Conservation (phyloP, 2,329 filamentous ascomycete species). For the Cytospora mali region DNA sequence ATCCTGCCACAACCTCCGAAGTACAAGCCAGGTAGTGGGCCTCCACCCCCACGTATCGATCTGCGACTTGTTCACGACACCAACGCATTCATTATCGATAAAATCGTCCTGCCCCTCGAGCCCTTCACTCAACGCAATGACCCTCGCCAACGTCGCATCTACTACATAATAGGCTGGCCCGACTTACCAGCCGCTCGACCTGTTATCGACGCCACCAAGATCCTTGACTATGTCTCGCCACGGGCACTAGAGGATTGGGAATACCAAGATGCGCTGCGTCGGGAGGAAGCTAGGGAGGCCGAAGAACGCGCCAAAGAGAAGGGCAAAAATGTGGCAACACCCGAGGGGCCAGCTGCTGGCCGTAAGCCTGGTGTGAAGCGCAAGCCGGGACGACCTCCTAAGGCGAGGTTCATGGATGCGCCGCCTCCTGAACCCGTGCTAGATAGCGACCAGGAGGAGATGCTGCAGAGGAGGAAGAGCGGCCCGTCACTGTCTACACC, state of each 20-base stretch:
- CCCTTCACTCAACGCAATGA: slow-evolving; percentile 34
- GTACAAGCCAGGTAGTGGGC: slow-evolving; percentile 52
- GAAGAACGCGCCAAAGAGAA: not conserved
- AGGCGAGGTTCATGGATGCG: slow-evolving; percentile 2
- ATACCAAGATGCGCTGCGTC: slow-evolving; percentile 45
- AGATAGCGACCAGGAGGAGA: slow-evolving; percentile 33
- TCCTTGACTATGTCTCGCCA: slow-evolving; percentile 62
- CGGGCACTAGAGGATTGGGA: slow-evolving; percentile 61
- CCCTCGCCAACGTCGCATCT: slow-evolving; percentile 47
- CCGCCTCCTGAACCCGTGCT: slow-evolving; percentile 19
- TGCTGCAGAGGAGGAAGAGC: slow-evolving; percentile 35
- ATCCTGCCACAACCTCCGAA: slow-evolving; percentile 35
- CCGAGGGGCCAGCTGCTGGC: not conserved
- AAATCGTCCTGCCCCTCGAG: slow-evolving; percentile 48
- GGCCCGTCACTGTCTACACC: slow-evolving; percentile 46
- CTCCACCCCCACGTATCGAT: slow-evolving; percentile 49
- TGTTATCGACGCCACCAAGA: slow-evolving; percentile 48
- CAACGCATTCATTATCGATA: slow-evolving; percentile 59
- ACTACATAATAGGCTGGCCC: slow-evolving; percentile 58
- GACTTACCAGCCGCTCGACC: slow-evolving; percentile 54
- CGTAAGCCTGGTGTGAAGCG: slow-evolving; percentile 6
- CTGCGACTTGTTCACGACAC: slow-evolving; percentile 53
- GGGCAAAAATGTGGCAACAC: not conserved
- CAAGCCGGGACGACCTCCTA: slow-evolving; percentile 26
- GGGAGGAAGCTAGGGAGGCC: slow-evolving; percentile 39